A percentile compares a stretch with the other conserved stretches of the same genome.
Evolutionary conservation across 1,284 basidiomycete genomes (phyloP).

Genomic region (Hemileia vastatrix): DNA sequence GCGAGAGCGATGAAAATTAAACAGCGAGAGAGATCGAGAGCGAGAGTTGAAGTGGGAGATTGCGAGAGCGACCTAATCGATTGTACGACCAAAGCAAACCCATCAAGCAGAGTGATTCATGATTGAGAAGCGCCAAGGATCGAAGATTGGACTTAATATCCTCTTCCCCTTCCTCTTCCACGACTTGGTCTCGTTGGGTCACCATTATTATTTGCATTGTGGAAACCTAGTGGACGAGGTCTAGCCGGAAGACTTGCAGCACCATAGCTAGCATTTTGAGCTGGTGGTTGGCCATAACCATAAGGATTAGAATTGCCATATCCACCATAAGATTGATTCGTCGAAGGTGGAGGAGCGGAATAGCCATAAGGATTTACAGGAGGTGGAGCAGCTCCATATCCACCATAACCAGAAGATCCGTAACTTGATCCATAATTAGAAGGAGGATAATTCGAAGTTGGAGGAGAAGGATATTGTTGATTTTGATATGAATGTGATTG

Average conservation of each 20-base stretch:
- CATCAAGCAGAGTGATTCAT: no score
- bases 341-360: background rate
- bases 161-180: background rate
- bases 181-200: background rate
- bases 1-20: no score
- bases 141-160: no score
- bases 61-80: no score
- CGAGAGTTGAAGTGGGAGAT: no score
- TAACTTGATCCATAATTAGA: background rate
- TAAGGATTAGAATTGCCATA: background rate
- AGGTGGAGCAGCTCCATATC: background rate
- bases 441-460: background rate
- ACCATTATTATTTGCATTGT: background rate
- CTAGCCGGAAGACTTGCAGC: background rate
- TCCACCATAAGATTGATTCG: background rate
- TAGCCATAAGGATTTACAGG: background rate
- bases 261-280: background rate
- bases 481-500: no score
- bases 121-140: no score
- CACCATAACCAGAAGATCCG: background rate
- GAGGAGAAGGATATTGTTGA: background rate
- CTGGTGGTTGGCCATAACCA: background rate
- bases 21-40: no score
- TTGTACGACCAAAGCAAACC: no score
- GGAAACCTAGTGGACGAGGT: background rate